phyloP scores from a whole-genome alignment of 495 filamentous ascomycete species.

The Trichoderma erinaceum region DNA sequence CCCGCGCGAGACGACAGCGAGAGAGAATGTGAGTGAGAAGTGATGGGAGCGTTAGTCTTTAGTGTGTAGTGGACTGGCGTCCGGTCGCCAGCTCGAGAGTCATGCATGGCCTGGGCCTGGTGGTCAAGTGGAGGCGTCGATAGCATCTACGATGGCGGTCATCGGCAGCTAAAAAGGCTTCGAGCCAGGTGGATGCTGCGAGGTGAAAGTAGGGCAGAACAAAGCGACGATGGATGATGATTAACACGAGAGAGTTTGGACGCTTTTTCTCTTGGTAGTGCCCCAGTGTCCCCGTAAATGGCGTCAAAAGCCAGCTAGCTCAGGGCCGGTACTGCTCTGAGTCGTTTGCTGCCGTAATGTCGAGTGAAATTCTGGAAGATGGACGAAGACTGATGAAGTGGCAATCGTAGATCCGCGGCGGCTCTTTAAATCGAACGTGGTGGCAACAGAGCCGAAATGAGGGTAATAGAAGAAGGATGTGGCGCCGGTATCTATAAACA shows the following conservation, averaged over 20 bases:
- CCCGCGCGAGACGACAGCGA: conserved; percentile 33
- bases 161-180: background rate
- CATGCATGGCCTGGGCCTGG: conserved; percentile 12
- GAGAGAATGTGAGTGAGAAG: conserved; percentile 36
- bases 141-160: background rate
- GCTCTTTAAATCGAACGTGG: background rate
- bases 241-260: no score
- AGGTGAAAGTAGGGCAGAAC: background rate
- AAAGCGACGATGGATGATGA: background rate
- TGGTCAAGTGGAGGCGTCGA: conserved; percentile 4
- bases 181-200: background rate
- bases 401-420: background rate
- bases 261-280: no score
- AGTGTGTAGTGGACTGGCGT: conserved; percentile 14
- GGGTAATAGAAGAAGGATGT: background rate
- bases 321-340: no score
- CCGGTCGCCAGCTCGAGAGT: conserved; percentile 12
- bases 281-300: no score
- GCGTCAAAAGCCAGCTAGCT: no score
- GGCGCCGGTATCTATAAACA: background rate
- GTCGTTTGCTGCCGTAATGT: background rate
- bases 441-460: background rate
- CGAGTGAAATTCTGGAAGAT: background rate
- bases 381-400: background rate
- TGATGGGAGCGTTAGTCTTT: conserved; percentile 19